These are phyloP conservation scores for Pythium utonaiense DNA, from an alignment of 352 stramenopile species.

Conservation along the genomic window DNA sequence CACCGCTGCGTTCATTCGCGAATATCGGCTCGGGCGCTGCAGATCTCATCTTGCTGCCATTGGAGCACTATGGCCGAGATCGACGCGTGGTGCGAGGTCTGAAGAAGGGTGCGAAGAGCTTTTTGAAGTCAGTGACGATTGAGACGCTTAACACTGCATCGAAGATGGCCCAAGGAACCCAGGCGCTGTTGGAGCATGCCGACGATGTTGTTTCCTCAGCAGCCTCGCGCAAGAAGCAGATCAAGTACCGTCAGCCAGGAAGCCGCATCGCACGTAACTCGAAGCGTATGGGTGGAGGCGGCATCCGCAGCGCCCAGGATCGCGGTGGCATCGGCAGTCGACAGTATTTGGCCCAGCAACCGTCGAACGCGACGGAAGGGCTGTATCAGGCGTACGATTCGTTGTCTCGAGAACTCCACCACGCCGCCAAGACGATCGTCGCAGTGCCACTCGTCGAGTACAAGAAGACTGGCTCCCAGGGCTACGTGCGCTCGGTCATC, in stretches of 20 bases:
- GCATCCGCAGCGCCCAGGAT: constrained; percentile 72
- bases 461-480: constrained; percentile 87
- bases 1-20: constrained; percentile 75
- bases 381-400: constrained; percentile 86
- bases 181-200: constrained; percentile 76
- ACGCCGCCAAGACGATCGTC: constrained; percentile 86
- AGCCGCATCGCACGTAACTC: constrained; percentile 82
- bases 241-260: constrained; percentile 75
- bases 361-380: constrained; percentile 74
- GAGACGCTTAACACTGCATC: constrained; percentile 84
- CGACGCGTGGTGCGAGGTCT: constrained; percentile 76
- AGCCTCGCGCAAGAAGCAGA: constrained; percentile 61
- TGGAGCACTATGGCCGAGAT: constrained; percentile 85
- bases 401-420: constrained; percentile 75
- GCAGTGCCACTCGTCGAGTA: constrained; percentile 88
- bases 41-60: constrained; percentile 81
- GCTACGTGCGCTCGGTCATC: constrained; percentile 86
- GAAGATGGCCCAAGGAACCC: constrained; percentile 77
- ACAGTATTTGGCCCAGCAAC: constrained; percentile 79
- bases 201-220: constrained; percentile 79
- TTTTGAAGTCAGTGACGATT: constrained; percentile 86
- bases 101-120: constrained; percentile 85
- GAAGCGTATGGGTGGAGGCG: constrained; percentile 66
- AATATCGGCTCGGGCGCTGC: constrained; percentile 85
- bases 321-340: constrained; percentile 71